Base-by-base conservation (phyloP, 495 filamentous ascomycete species). In the Annulohypoxylon moriforme region DNA sequence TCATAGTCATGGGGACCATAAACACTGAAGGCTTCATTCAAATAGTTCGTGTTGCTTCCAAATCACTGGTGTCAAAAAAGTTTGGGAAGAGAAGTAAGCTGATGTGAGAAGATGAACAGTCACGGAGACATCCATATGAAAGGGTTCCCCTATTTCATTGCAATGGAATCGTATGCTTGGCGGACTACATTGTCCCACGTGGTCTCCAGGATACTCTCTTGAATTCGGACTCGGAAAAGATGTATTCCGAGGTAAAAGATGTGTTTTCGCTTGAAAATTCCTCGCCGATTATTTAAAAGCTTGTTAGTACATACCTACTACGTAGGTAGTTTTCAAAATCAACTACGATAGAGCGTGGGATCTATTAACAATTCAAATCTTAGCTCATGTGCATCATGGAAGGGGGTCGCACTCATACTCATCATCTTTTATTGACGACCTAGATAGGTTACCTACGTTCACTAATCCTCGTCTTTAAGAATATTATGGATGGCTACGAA, bases 1-100 rank as follows among this genome's bases (percentile, higher is more conserved):
- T 2, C 56, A 73, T 36, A 62, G 33, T 29, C 69, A 68, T 24
- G 64, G 53, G 22, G 53, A 52, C 44, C 52, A 60, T 20, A 50
- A 65, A 31, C 46, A 70, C 42, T 60, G 31, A 59, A 1, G 9
- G 13, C 3, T 9, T n/a, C 47, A 24, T 49, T 11, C 18, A 11
- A 11, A 3, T 49, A n/a, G 14, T 36, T n/a, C 25, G 5, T 52
- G 47, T 9, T 14, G 6, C n/a, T 27, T 4, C 13, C 20, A 22
- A 27, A 11, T 22, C 20, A 7, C 20, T 4, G 20, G 46, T 16
- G 9, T 25, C 42, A 14, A 46, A 46, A 18, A 36, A 29, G 27
- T 3, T 36, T 36, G 5, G 7, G 10, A 10, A 1, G 33, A 36
- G 1, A 10, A 10, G 10, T 36, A 36, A 36, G 33, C 33, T 36